Conservation (phyloP, 805 yeast species). For the Zygotorulaspora danielsina region DNA sequence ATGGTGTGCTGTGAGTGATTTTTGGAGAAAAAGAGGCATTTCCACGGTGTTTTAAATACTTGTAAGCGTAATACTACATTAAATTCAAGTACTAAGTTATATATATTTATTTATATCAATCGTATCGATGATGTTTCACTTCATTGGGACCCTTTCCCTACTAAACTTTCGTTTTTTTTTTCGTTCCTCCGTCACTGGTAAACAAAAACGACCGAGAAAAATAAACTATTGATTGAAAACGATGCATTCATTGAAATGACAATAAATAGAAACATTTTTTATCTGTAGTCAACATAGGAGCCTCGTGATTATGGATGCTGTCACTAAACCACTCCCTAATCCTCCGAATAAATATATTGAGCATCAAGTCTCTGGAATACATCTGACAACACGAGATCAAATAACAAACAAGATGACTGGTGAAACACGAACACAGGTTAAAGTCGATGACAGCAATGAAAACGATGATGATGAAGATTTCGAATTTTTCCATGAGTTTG, state of each 20-base stretch:
- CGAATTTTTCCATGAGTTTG: conserved; percentile 45
- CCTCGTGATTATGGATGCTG: conserved; percentile 6
- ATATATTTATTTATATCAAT: background rate
- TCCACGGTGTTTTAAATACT: conserved; percentile 27
- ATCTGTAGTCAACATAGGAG: too few relatives aligned
- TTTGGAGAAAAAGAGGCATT: conserved; percentile 78
- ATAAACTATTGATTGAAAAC: too few relatives aligned
- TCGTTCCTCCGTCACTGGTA: too few relatives aligned
- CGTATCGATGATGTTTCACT: too few relatives aligned
- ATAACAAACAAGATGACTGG: background rate
- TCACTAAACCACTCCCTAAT: conserved; percentile 12
- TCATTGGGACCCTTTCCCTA: too few relatives aligned
- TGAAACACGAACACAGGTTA: background rate
- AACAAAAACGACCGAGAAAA: too few relatives aligned
- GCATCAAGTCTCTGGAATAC: background rate
- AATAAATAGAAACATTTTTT: too few relatives aligned
- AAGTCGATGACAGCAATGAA: background rate
- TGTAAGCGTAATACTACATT: too few relatives aligned
- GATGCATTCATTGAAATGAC: too few relatives aligned
- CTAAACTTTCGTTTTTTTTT: too few relatives aligned
- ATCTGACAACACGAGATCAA: conserved; percentile 3
- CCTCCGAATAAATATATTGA: conserved; percentile 4
- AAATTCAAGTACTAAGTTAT: too few relatives aligned
- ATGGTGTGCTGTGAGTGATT: conserved; percentile 79
- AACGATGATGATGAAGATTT: conserved; percentile 31